Evolutionary conservation across 371 early-diverging fungal genomes (phyloP).

Genomic region (Mucor ambiguus): DNA sequence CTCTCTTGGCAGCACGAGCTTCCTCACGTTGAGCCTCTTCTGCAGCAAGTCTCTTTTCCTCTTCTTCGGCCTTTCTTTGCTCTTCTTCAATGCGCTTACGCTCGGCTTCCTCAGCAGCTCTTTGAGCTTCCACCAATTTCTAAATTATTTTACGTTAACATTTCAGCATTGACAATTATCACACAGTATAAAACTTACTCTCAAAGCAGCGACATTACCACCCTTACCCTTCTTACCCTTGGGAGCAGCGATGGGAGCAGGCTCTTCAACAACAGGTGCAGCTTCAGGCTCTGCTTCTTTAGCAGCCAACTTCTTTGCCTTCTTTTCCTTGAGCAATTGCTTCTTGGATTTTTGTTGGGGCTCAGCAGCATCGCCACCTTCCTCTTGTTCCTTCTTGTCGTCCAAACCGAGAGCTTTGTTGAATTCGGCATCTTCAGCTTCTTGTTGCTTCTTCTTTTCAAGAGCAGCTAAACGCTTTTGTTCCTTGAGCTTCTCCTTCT

Average conservation of each 20-base stretch:
- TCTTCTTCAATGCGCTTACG: conserved; percentile 42
- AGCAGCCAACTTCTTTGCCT: conserved; percentile 38
- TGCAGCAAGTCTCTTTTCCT: conserved; percentile 40
- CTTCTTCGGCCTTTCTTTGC: conserved; percentile 46
- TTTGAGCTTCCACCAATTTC: conserved; percentile 57
- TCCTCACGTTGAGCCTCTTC: conserved; percentile 54
- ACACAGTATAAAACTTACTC: conserved; percentile 34
- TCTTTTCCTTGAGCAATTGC: conserved; percentile 43
- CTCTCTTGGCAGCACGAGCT: conserved; percentile 47
- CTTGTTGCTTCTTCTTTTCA: conserved; percentile 48
- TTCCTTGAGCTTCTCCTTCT: conserved; percentile 57
- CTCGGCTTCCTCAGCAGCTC: conserved; percentile 56
- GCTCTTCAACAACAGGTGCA: conserved; percentile 29
- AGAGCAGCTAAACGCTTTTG: conserved; percentile 53
- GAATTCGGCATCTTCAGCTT: conserved; percentile 44
- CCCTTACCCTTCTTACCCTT: conserved; percentile 48
- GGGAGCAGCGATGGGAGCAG: conserved; percentile 30
- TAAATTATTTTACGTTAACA: conserved; percentile 15
- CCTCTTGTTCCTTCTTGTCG: conserved; percentile 16
- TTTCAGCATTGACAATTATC: neutral
- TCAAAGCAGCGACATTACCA: conserved; percentile 49
- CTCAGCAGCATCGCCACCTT: conserved; percentile 13
- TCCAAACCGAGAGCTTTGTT: conserved; percentile 36
- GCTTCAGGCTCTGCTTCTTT: conserved; percentile 30
- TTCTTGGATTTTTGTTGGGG: conserved; percentile 33